A percentile compares a stretch with the other conserved stretches of the same genome.
Conservation (phyloP, 2,329 filamentous ascomycete genomes). For the Pyrenophora tritici-repentis region DNA sequence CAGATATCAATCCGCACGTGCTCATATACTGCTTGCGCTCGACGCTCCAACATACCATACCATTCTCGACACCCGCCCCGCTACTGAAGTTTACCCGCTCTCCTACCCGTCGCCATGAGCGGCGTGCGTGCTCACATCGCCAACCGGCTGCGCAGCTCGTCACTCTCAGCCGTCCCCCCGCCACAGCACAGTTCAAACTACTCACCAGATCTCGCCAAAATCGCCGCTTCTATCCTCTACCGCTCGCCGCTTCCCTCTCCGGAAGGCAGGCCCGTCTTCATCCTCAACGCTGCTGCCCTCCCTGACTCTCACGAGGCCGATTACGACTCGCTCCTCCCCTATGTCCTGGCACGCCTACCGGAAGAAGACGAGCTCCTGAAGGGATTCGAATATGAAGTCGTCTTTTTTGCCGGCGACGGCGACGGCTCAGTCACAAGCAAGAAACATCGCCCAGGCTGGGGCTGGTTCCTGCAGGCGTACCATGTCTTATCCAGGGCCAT, state of each 20-base stretch:
- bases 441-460: slow-evolving; percentile 57
- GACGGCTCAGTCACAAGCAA: slow-evolving; percentile 52
- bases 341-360: slow-evolving; percentile 60
- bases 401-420: slow-evolving; percentile 62
- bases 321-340: slow-evolving; percentile 60
- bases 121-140: slow-evolving; percentile 47
- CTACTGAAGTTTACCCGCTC: neutral
- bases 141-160: slow-evolving; percentile 49
- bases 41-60: neutral
- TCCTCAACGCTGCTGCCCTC: slow-evolving; percentile 62
- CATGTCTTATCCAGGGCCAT: slow-evolving; percentile 60
- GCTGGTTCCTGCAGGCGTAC: slow-evolving; percentile 64
- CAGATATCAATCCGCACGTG: slow-evolving; percentile 17
- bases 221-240: slow-evolving; percentile 60
- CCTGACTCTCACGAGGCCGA: slow-evolving; percentile 59
- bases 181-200: slow-evolving; percentile 54
- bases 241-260: slow-evolving; percentile 57
- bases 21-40: slow-evolving; percentile 7
- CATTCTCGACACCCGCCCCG: neutral
- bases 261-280: slow-evolving; percentile 57
- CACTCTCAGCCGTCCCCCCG: slow-evolving; percentile 55
- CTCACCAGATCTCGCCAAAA: slow-evolving; percentile 53
- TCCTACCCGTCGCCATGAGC: slow-evolving; percentile 34
- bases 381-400: slow-evolving; percentile 60
- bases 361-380: slow-evolving; percentile 60